Base-by-base conservation (phyloP, 2,329 filamentous ascomycete genomes). In the Raffaelea ambrosiae region DNA sequence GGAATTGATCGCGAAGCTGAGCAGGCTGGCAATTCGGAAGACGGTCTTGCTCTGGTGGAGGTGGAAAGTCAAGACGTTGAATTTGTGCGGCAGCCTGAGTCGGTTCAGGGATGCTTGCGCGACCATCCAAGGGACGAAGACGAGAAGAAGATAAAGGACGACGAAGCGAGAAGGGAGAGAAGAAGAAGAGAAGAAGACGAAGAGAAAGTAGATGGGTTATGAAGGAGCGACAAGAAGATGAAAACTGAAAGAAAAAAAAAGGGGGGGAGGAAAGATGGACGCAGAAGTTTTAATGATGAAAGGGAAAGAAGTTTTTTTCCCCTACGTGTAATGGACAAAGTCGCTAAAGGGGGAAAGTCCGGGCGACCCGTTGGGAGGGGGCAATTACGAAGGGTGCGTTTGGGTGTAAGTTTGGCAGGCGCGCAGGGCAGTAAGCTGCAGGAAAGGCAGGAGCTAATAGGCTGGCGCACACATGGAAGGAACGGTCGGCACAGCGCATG, bases 161-260 rank as follows among this genome's bases (percentile, higher is more conserved):
- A 40, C 26, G 18, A 38, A 21, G 22, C 21, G 10, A 39, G 31
- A 29, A 43, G 5, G 29, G 16, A 21, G 11, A 44, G n/a, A 40
- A 46, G 29, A 16, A 46, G 33, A 43, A 43, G 14, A 41, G 22
- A 43, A 33, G 47, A 50, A 50, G 55, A 53, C 54, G 52, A 59
- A 57, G 58, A 56, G 56, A 58, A 55, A 54, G 56, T 55, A 51
- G 56, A 59, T 55, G 54, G 57, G 55, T 49, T 57, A 51, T 51
- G 57, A 71, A 71, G 62, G 67, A 72, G 64, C 60, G 68, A 70
- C 67, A 61, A 63, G 57, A 60, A 58, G 54, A 56, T 45, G 22
- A 48, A 22, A 21, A 53, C 58, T n/a, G n/a, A n/a, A 58, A 54
- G 26, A 7, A 61, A 59, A 57, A 54, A 60, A 57, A 55, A 58